A percentile compares a stretch with the other conserved stretches of the same genome.
These are phyloP conservation scores for Botrytis byssoidea DNA, from an alignment of 2,329 filamentous ascomycete genomes.

Conservation along the genomic window DNA sequence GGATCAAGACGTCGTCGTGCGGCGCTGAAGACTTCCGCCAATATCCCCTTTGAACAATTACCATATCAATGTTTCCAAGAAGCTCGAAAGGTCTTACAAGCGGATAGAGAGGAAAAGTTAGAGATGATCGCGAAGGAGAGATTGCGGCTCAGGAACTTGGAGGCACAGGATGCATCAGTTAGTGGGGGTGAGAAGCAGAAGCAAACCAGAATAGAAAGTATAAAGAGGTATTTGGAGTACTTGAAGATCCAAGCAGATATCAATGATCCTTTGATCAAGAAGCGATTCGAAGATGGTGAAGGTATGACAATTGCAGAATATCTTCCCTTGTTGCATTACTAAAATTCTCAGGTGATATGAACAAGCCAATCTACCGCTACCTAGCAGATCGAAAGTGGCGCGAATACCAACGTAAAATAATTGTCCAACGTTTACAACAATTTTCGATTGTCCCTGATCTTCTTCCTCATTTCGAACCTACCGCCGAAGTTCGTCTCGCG, in stretches of 20 bases:
- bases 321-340: slow-evolving; percentile 6
- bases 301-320: slow-evolving; percentile 53
- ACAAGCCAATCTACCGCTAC: slow-evolving; percentile 91
- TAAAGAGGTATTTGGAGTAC: slow-evolving; percentile 70
- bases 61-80: slow-evolving; percentile 99
- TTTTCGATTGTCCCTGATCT: slow-evolving; percentile 88
- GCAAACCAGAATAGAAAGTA: slow-evolving; percentile 63
- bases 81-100: slow-evolving; percentile 76
- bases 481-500: slow-evolving; percentile 75
- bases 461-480: slow-evolving; percentile 74
- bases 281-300: slow-evolving; percentile 85
- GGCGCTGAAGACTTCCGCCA: slow-evolving; percentile 62
- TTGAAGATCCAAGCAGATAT: slow-evolving; percentile 90
- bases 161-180: slow-evolving; percentile 55
- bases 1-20: slow-evolving; percentile 82
- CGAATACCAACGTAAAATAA: slow-evolving; percentile 72
- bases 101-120: slow-evolving; percentile 80
- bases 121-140: slow-evolving; percentile 66
- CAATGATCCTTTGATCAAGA: slow-evolving; percentile 92
- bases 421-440: slow-evolving; percentile 81
- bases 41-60: slow-evolving; percentile 82
- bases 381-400: slow-evolving; percentile 88
- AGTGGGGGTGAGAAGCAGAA: slow-evolving; percentile 64
- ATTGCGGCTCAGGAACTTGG: slow-evolving; percentile 65
- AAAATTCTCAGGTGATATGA: slow-evolving; percentile 74